These are phyloP conservation scores for Mycosarcoma maydis DNA, from an alignment of 1,284 basidiomycete genomes.

Conservation along the genomic window DNA sequence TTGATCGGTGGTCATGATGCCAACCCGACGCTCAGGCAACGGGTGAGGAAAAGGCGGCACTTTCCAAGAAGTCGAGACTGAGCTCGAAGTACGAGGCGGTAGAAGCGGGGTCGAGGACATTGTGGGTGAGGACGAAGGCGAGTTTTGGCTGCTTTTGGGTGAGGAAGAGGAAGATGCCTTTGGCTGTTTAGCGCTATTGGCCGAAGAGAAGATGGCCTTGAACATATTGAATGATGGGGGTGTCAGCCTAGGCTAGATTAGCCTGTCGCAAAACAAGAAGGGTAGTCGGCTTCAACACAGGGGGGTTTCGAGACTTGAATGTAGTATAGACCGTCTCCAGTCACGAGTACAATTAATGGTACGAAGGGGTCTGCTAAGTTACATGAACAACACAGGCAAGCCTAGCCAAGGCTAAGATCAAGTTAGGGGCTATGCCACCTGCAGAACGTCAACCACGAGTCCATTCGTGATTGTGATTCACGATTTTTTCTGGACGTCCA, in stretches of 20 bases:
- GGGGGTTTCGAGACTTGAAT: too few relatives aligned
- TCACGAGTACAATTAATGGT: too few relatives aligned
- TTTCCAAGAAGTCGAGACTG: slow-evolving; percentile 34
- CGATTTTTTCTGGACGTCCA: too few relatives aligned
- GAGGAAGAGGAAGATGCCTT: slow-evolving; percentile 13
- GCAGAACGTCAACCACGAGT: too few relatives aligned
- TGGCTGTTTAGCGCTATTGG: slow-evolving; percentile 18
- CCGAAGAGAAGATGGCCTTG: slow-evolving; percentile 36
- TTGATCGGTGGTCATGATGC: slow-evolving; percentile 33
- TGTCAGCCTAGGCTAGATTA: background rate
- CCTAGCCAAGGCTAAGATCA: too few relatives aligned
- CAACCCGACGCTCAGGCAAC: slow-evolving; percentile 41
- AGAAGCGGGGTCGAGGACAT: slow-evolving; percentile 12
- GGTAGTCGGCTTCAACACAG: too few relatives aligned
- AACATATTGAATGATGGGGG: slow-evolving; percentile 12
- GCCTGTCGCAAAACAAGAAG: too few relatives aligned
- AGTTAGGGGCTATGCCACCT: too few relatives aligned
- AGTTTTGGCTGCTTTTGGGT: slow-evolving; percentile 2
- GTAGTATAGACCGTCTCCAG: too few relatives aligned
- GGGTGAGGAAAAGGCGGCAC: slow-evolving; percentile 53
- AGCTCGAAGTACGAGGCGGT: slow-evolving; percentile 24
- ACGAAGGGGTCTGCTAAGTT: too few relatives aligned
- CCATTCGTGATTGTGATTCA: too few relatives aligned
- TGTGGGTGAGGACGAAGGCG: slow-evolving; percentile 16
- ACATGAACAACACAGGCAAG: too few relatives aligned